Evolutionary conservation across 2,329 filamentous ascomycete species (phyloP).

Genomic region (Diplocarpon rosae): DNA sequence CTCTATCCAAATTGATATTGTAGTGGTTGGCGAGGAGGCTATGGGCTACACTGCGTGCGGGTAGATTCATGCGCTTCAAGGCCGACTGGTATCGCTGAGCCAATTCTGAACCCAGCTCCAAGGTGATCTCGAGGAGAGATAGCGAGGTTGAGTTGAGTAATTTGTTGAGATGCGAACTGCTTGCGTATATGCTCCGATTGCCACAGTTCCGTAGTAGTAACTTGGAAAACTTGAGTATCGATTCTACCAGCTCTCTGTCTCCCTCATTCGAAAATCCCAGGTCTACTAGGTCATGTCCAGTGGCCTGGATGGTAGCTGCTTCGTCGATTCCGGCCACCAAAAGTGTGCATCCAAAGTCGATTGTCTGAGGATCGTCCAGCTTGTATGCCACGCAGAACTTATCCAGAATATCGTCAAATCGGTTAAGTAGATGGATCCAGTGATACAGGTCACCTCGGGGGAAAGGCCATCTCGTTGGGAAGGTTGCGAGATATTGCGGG

Average conservation of each 20-base stretch:
- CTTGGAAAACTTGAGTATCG: slow-evolving; percentile 73
- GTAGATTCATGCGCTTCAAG: slow-evolving; percentile 60
- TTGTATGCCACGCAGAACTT: slow-evolving; percentile 71
- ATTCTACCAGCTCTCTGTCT: slow-evolving; percentile 69
- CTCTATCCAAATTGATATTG: slow-evolving; percentile 64
- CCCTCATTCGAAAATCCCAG: slow-evolving; percentile 62
- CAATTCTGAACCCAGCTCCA: slow-evolving; percentile 74
- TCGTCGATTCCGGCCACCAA: slow-evolving; percentile 35
- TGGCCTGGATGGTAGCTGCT: slow-evolving; percentile 36
- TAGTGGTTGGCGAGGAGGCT: slow-evolving; percentile 77
- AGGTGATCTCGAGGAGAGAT: slow-evolving; percentile 62
- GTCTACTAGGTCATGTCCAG: slow-evolving; percentile 36
- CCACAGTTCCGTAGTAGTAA: slow-evolving; percentile 89
- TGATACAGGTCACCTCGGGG: slow-evolving; percentile 93
- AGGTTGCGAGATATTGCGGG: slow-evolving; percentile 63
- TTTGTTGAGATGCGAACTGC: slow-evolving; percentile 80
- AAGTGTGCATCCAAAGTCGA: slow-evolving; percentile 59
- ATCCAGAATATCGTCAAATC: slow-evolving; percentile 83
- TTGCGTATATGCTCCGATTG: slow-evolving; percentile 91
- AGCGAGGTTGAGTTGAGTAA: slow-evolving; percentile 81
- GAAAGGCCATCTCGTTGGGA: slow-evolving; percentile 88
- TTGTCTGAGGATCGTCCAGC: slow-evolving; percentile 66
- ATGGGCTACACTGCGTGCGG: slow-evolving; percentile 55
- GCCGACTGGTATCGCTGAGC: slow-evolving; percentile 89
- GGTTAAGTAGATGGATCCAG: slow-evolving; percentile 91